Percentiles rank a stretch among this genome's conserved stretches.
Conservation (phyloP, 2,329 filamentous ascomycete genomes). For the Blastomyces parvus region DNA sequence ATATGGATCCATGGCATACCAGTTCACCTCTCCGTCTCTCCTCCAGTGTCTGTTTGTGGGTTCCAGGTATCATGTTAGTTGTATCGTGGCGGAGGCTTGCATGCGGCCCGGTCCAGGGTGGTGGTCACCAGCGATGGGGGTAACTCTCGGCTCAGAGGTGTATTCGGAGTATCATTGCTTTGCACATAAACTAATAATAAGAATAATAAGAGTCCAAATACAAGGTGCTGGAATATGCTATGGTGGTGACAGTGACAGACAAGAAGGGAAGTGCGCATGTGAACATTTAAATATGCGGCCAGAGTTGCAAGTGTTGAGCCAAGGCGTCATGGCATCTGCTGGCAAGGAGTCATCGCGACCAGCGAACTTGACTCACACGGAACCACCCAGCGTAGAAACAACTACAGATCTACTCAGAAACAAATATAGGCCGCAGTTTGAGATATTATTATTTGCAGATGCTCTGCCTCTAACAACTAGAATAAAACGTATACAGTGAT, state of each 20-base stretch:
- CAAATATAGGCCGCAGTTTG: not conserved
- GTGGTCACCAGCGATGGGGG: not conserved
- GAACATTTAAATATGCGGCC: not conserved
- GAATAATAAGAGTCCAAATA: constrained; percentile 2
- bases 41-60: constrained; percentile 55
- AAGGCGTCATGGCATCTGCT: not conserved
- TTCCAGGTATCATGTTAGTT: constrained; percentile 29
- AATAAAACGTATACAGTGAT: not conserved
- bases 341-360: not conserved
- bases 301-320: not conserved
- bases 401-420: not conserved
- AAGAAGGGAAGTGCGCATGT: not conserved
- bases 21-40: constrained; percentile 82
- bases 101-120: not conserved
- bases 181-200: not conserved
- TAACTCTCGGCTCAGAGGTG: not conserved
- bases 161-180: constrained; percentile 17
- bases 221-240: constrained; percentile 4
- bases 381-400: not conserved
- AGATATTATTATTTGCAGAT: not conserved
- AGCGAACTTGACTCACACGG: not conserved
- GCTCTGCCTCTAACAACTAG: not conserved
- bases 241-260: not conserved
- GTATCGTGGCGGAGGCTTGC: not conserved
- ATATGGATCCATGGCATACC: constrained; percentile 40